These are phyloP conservation scores for Cucumis sativus DNA, from an alignment of 306 rosid genomes.

Conservation along the genomic window DNA sequence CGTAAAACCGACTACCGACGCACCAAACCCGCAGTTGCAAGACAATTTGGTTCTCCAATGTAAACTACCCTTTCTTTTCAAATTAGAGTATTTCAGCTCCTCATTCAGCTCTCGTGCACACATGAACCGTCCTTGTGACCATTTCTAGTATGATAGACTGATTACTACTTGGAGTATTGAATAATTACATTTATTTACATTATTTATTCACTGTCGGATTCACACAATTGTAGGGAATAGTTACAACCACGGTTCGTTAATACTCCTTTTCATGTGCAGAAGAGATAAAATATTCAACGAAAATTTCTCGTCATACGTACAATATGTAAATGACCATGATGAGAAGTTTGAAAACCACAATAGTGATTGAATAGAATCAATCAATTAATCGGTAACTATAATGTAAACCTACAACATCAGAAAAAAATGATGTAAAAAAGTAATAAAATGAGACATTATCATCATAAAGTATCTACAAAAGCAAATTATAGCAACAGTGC, in stretches of 20 bases:
- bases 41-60: neutral
- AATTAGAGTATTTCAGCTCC: neutral
- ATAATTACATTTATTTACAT: neutral
- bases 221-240: neutral
- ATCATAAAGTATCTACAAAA: neutral
- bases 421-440: neutral
- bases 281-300: neutral
- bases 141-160: neutral
- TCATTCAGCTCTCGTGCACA: neutral
- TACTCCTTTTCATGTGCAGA: neutral
- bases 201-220: neutral
- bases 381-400: neutral
- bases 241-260: neutral
- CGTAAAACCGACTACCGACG: neutral
- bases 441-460: neutral
- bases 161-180: neutral
- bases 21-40: neutral
- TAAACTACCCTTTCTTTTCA: neutral
- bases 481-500: conserved; percentile 26
- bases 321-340: neutral
- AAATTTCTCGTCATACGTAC: neutral
- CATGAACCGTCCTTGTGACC: neutral
- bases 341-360: neutral
- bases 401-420: neutral
- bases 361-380: neutral